Percentiles rank a stretch among this genome's conserved stretches.
These are phyloP conservation scores for Hypoxylon rickii DNA, from an alignment of 495 filamentous ascomycete species.

Conservation along the genomic window DNA sequence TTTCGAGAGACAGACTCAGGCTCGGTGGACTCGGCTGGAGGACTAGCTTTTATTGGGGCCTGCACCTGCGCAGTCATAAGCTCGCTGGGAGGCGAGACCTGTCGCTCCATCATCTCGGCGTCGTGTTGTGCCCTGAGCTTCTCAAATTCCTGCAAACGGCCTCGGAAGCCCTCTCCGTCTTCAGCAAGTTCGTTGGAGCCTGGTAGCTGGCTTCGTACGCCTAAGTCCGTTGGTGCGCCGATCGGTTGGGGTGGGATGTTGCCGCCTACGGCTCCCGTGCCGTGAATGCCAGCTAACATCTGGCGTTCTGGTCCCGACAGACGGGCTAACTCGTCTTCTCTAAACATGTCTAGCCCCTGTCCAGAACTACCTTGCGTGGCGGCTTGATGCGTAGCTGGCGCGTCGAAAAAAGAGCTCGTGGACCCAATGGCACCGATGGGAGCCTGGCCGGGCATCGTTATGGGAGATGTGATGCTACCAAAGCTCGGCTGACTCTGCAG, in stretches of 20 bases:
- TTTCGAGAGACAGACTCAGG: neutral
- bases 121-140: constrained; percentile 62
- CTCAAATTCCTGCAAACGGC: constrained; percentile 59
- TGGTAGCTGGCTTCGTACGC: constrained; percentile 47
- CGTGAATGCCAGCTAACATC: constrained; percentile 39
- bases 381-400: constrained; percentile 43
- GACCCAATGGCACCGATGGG: constrained; percentile 63
- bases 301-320: constrained; percentile 42
- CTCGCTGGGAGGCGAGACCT: constrained; percentile 37
- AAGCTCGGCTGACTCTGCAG: constrained; percentile 95
- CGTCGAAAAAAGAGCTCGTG: constrained; percentile 70
- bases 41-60: constrained; percentile 6
- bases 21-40: constrained; percentile 6
- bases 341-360: constrained; percentile 51
- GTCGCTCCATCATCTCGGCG: constrained; percentile 43
- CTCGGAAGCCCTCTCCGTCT: constrained; percentile 56
- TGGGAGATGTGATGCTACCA: constrained; percentile 87
- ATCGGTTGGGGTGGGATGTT: constrained; percentile 39
- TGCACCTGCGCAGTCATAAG: constrained; percentile 13
- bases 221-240: constrained; percentile 36
- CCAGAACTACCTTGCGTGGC: constrained; percentile 38
- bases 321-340: constrained; percentile 49
- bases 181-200: constrained; percentile 50
- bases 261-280: constrained; percentile 32
- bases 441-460: constrained; percentile 72